Base-by-base conservation (phyloP, 2,329 filamentous ascomycete genomes). In the Talaromyces sp. region DNA sequence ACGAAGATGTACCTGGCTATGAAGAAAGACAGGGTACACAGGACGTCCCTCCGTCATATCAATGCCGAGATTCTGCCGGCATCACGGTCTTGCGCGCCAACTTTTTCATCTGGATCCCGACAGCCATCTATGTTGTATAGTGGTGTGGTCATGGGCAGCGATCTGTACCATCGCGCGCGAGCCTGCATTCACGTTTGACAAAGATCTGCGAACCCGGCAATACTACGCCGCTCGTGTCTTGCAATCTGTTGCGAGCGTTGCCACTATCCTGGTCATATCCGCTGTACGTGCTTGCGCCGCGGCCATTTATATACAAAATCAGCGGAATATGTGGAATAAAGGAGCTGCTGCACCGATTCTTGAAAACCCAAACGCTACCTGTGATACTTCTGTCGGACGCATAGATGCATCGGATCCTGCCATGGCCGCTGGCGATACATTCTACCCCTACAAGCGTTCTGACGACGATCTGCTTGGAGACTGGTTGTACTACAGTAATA, bases 271-370 rank as follows among this genome's bases (percentile, higher is more conserved):
- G 3, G 13, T 45, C 43, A 45, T 45, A 45, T 45, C 43, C 8
- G 19, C 43, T 5, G 43, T 45, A n/a, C 22, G 43, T 45, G 43
- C 43, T 22, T 45, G 43, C 43, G 43, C 43, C 7, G 43, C n/a
- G 43, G 43, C 43, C n/a, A 61, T 73, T 34, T 73, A 67, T 63
- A 58, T 70, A 11, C 72, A 74, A 65, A 65, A 69, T 19, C 38
- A 67, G 13, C 34, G 40, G 31, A 47, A 47, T 22, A 19, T 47
- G 43, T 47, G 43, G 43, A 47, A 47, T 47, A 13, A 47, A 2
- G 43, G 43, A 47, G 10, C 13, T 47, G n/a, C 43, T 22, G 43
- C n/a, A 47, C 43, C 43, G 43, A 47, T 47, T 47, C n/a, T 47
- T 7, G 43, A 47, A 47, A 47, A 22, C 22, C 43, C 43, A 22